phyloP scores from a whole-genome alignment of 805 yeast species.

The Saccharomycopsis javanensis region DNA sequence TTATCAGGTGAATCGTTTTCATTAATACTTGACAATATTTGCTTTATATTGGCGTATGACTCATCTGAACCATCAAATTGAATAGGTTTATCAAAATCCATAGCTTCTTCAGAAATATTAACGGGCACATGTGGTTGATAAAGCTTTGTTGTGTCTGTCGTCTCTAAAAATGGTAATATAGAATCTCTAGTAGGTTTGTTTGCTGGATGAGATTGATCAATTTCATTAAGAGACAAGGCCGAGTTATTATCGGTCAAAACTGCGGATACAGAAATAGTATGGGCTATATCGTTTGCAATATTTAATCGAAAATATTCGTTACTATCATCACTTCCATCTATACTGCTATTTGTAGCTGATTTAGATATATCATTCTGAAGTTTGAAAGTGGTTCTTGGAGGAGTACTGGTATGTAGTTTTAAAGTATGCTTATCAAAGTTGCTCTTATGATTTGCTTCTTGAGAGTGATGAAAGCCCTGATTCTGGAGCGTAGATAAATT shows the following conservation, averaged over 20 bases:
- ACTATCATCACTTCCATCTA: constrained; percentile 6
- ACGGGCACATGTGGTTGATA: not conserved
- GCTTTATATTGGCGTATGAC: not conserved
- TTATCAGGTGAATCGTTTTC: not conserved
- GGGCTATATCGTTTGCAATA: constrained; percentile 10
- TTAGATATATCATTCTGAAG: not conserved
- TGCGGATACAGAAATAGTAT: constrained; percentile 2
- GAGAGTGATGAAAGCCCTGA: not conserved
- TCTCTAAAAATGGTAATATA: not conserved
- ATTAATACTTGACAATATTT: not conserved
- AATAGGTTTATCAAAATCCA: not conserved
- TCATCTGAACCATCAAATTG: not conserved
- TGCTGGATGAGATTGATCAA: not conserved
- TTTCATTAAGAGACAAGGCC: constrained; percentile 4
- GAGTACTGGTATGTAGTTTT: not conserved
- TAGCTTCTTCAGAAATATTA: not conserved
- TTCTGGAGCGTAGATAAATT: not conserved
- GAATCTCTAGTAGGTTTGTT: not conserved
- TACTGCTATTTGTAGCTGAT: not conserved
- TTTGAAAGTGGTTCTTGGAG: not conserved
- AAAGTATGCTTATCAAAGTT: not conserved
- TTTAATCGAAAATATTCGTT: constrained; percentile 12
- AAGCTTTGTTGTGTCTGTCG: not conserved
- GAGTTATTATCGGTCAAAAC: not conserved
- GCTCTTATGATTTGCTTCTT: not conserved